Evolutionary conservation across 345 rosid species (phyloP).

Genomic region (Brassica juncea): DNA sequence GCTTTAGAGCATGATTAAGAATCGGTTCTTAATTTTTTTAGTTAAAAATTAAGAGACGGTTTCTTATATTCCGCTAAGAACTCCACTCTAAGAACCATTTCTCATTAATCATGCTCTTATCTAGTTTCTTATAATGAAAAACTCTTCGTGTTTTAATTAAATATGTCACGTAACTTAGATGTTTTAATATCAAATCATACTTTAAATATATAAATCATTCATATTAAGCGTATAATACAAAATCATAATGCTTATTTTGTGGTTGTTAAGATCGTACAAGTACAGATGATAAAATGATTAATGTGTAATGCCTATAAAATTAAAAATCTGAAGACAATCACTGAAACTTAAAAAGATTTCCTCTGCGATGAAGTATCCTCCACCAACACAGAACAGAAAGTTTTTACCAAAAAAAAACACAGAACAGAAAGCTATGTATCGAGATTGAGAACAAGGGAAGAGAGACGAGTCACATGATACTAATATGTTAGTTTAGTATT

Average conservation of each 20-base stretch:
- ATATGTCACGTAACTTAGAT: background rate
- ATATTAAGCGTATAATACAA: background rate
- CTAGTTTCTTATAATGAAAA: background rate
- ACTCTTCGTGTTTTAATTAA: background rate
- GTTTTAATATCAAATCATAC: background rate
- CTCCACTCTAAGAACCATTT: too few relatives aligned
- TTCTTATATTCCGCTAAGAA: too few relatives aligned
- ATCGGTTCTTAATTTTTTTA: too few relatives aligned
- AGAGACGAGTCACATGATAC: conserved; percentile 21
- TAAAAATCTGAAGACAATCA: background rate
- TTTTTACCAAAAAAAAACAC: too few relatives aligned
- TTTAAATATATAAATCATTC: background rate
- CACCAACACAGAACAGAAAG: conserved; percentile 22
- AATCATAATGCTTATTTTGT: background rate
- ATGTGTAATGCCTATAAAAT: background rate
- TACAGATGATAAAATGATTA: background rate
- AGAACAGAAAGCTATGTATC: conserved; percentile 14
- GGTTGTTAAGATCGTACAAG: background rate
- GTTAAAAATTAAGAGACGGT: too few relatives aligned
- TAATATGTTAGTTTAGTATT: conserved; percentile 8
- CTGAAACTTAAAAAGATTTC: conserved; percentile 28
- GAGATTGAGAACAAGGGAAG: background rate
- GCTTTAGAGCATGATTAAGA: background rate
- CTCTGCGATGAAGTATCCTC: conserved; percentile 31
- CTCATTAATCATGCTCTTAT: too few relatives aligned